Evolutionary conservation across 805 yeast species (phyloP), one percentile per base, ranked within the genome.

Genomic region (Diddensiella santjacobensis): DNA sequence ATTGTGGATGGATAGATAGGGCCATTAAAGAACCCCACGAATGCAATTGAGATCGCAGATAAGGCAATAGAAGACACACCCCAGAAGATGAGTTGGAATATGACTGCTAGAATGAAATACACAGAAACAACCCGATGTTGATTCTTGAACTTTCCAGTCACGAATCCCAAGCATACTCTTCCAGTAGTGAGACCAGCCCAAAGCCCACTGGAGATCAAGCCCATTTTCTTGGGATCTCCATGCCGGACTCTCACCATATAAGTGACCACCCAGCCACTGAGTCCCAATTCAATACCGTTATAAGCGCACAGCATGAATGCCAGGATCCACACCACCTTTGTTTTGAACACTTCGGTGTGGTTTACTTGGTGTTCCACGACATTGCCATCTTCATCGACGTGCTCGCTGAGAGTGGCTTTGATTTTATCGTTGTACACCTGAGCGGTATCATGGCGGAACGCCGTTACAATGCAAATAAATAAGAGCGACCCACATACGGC

Each of bases 111-210:
- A 0, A 66, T 2, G 51, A 48, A 71, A 53, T 17, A 76, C 42
- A 8, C 68, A 52, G 55, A 26, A 22, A 55, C 54, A 10, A 47
- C 52, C 18, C 44, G 29, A 17, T 47, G 47, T 41, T 63, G 62
- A 36, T 62, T 58, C 38, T 56, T 44, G 47, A 54, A 50, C 19
- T 55, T 24, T 2, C 65, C 67, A 6, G 65, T 60, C n/a, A 83
- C 64, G 13, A 71, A 62, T 6, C 66, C 66, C 4, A 84, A 65
- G 3, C 69, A 53, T 38, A 84, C 63, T 50, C 91, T 68, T 0
- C 90, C 90, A n/a, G 74, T 49, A 0, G 89, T 80, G 24, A 84
- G 63, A 0, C 91, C 91, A 22, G 75, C 72, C 88, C 88, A 84
- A 56, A 75, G 81, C 20, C 84, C 80, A 3, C 86, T 74, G 0